Conservation (phyloP, 1,284 basidiomycete genomes). For the Peniophora sp. region DNA sequence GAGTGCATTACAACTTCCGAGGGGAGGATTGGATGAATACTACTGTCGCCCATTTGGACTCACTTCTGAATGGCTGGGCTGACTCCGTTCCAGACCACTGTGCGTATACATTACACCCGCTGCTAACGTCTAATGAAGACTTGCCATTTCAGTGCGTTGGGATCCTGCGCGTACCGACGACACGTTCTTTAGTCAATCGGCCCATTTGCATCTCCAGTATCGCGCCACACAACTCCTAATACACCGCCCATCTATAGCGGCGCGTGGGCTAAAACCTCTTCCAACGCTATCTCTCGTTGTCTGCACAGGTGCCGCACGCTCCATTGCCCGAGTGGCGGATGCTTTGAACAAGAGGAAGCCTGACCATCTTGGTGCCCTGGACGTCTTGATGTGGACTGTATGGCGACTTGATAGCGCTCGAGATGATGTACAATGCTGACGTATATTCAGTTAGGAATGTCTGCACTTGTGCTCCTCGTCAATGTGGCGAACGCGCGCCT, state of each 20-base stretch:
- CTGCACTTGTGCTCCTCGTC: too few relatives aligned
- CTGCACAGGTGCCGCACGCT: conserved; percentile 48
- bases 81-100: conserved; percentile 35
- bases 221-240: conserved; percentile 49
- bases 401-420: too few relatives aligned
- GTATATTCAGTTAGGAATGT: too few relatives aligned
- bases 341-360: not conserved
- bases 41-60: conserved; percentile 41
- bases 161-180: conserved; percentile 38
- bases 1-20: conserved; percentile 32
- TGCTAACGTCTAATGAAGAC: not conserved
- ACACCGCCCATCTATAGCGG: conserved; percentile 56
- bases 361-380: too few relatives aligned
- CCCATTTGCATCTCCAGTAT: conserved; percentile 43
- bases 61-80: conserved; percentile 41
- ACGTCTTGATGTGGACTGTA: too few relatives aligned
- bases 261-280: conserved; percentile 28
- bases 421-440: too few relatives aligned
- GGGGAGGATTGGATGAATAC: conserved; percentile 30
- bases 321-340: not conserved
- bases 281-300: conserved; percentile 51
- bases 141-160: conserved; percentile 34
- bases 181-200: conserved; percentile 46
- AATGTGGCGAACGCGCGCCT: too few relatives aligned
- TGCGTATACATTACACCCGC: conserved; percentile 10